These are phyloP conservation scores for Penicillium sp. DNA, from an alignment of 2,329 filamentous ascomycete species.

Conservation along the genomic window DNA sequence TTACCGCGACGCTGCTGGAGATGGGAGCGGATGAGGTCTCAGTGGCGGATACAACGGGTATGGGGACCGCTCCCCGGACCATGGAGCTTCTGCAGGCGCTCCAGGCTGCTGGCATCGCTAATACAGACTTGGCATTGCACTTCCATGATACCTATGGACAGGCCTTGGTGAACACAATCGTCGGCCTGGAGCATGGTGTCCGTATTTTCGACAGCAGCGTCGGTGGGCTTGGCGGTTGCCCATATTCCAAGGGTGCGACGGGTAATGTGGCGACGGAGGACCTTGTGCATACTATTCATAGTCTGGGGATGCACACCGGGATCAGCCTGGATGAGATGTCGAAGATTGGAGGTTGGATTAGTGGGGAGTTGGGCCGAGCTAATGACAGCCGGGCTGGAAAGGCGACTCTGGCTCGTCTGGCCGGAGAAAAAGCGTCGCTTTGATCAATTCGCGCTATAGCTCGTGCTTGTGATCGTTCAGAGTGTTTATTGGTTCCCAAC, in stretches of 20 bases:
- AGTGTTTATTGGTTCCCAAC: background rate
- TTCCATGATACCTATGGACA: constrained; percentile 69
- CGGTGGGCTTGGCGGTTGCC: constrained; percentile 63
- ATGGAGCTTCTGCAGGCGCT: constrained; percentile 58
- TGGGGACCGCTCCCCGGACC: constrained; percentile 64
- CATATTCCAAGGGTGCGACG: constrained; percentile 64
- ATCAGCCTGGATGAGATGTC: constrained; percentile 57
- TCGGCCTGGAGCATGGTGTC: constrained; percentile 63
- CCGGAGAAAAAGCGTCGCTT: constrained; percentile 14
- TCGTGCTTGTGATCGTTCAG: background rate
- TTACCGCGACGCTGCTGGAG: constrained; percentile 61
- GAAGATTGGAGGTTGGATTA: constrained; percentile 59
- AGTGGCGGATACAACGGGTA: constrained; percentile 66
- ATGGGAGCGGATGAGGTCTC: constrained; percentile 67
- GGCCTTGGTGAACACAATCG: constrained; percentile 62
- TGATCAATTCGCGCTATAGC: background rate
- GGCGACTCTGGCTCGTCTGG: constrained; percentile 47
- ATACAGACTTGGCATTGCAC: constrained; percentile 61
- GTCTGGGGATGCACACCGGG: constrained; percentile 60
- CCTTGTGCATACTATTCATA: constrained; percentile 60
- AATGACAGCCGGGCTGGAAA: constrained; percentile 58
- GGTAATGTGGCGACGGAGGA: constrained; percentile 67
- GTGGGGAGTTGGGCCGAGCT: constrained; percentile 50
- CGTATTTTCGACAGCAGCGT: constrained; percentile 65
- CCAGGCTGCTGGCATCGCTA: constrained; percentile 59